Conservation (phyloP, 169 alveolate genomes). For the Toxoplasma gondii region DNA sequence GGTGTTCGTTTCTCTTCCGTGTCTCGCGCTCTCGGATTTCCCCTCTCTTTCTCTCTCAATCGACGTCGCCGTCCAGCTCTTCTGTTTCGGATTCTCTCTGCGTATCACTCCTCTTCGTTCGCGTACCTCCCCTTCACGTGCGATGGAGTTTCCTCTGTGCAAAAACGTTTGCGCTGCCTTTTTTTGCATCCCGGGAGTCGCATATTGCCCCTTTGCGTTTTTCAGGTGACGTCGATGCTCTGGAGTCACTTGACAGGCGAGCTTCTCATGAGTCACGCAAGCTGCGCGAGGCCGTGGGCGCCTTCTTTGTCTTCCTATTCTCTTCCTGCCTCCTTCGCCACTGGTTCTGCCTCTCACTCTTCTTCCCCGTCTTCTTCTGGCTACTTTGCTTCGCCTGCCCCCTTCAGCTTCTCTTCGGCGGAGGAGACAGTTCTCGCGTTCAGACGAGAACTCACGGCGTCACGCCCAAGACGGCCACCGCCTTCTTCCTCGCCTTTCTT, state of each 20-base stretch:
- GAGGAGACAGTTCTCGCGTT: neutral
- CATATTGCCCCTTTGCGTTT: neutral
- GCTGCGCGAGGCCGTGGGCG: conserved; percentile 56
- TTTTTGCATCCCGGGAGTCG: neutral
- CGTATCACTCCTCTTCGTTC: no score
- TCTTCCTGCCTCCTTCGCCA: neutral
- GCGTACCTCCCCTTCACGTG: no score
- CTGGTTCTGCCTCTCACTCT: neutral
- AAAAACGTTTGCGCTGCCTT: neutral
- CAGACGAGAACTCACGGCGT: neutral
- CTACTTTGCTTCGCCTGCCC: neutral
- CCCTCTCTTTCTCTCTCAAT: no score
- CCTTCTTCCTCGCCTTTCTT: neutral
- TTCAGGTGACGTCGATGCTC: conserved; percentile 54
- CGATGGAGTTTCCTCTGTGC: no score
- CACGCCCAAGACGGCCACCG: neutral
- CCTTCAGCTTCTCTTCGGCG: conserved; percentile 6
- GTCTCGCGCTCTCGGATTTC: no score
- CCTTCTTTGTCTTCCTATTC: conserved; percentile 3
- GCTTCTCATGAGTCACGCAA: conserved; percentile 48
- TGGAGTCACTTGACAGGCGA: conserved; percentile 60
- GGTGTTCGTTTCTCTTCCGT: no score
- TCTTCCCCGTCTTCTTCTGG: neutral
- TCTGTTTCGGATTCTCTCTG: no score
- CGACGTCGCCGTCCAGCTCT: no score